Conservation (phyloP, 352 stramenopile species). For the Thraustotheca clavata region DNA sequence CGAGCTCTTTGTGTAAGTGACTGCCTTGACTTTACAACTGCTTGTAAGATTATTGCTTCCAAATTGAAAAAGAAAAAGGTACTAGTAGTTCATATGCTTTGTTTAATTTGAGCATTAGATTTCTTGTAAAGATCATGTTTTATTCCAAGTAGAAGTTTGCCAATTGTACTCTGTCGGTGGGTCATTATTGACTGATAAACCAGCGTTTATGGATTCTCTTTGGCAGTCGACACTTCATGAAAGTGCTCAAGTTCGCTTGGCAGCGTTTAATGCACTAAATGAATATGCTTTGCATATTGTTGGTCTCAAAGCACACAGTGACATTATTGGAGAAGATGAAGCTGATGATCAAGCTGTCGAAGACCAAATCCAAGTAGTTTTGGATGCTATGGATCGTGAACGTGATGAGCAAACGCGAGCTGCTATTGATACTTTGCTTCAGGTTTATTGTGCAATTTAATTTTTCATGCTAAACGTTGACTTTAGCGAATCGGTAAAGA, state of each 20-base stretch:
- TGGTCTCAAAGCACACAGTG: slow-evolving; percentile 25
- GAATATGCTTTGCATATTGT: slow-evolving; percentile 39
- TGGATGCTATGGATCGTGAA: background rate
- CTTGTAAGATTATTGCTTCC: slow-evolving; percentile 59
- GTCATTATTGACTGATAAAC: background rate
- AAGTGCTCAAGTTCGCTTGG: slow-evolving; percentile 29
- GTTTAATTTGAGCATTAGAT: slow-evolving; percentile 9
- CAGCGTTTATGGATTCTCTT: slow-evolving; percentile 31
- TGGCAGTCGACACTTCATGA: slow-evolving; percentile 40
- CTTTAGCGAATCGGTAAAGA: slow-evolving; percentile 12
- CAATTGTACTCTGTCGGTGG: slow-evolving; percentile 4
- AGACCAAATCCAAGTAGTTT: background rate
- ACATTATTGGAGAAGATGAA: background rate
- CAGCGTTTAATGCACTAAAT: slow-evolving; percentile 37
- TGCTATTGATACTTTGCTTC: background rate
- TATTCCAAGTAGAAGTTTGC: slow-evolving; percentile 17
- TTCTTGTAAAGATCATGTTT: background rate
- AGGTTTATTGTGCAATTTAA: background rate
- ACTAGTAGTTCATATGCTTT: background rate
- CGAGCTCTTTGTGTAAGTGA: slow-evolving; percentile 43
- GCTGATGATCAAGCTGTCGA: slow-evolving; percentile 8
- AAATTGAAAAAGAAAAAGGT: slow-evolving; percentile 67
- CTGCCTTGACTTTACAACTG: slow-evolving; percentile 66
- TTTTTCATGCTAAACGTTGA: background rate
- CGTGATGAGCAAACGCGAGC: background rate